Evolutionary conservation across 208 protist genomes (phyloP).

Genomic region (Leptomonas pyrrhocoris): DNA sequence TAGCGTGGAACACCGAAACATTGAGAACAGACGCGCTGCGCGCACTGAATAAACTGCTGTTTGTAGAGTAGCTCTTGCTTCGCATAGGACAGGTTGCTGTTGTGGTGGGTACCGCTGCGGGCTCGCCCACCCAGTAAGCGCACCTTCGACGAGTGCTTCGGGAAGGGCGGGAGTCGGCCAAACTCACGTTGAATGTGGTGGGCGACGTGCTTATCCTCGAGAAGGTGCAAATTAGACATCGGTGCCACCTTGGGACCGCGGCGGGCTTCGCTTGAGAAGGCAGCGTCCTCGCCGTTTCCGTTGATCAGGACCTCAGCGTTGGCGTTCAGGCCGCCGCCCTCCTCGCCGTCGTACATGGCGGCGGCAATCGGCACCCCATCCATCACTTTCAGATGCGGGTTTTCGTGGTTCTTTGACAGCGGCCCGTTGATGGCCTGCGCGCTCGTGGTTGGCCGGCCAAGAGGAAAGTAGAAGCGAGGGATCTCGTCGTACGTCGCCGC

Average conservation of each 20-base stretch:
- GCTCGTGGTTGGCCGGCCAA: slow-evolving; percentile 43
- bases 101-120: slow-evolving; percentile 21
- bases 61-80: slow-evolving; percentile 72
- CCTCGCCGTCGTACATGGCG: slow-evolving; percentile 42
- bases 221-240: slow-evolving; percentile 57
- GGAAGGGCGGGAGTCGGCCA: slow-evolving; percentile 50
- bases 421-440: slow-evolving; percentile 60
- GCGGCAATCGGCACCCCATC: slow-evolving; percentile 54
- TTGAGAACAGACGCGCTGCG: slow-evolving; percentile 77
- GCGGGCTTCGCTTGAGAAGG: slow-evolving; percentile 3
- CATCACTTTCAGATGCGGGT: slow-evolving; percentile 71
- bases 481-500: slow-evolving; percentile 71
- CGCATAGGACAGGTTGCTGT: slow-evolving; percentile 33
- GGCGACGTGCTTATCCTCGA: slow-evolving; percentile 64
- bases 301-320: slow-evolving; percentile 16
- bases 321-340: slow-evolving; percentile 15
- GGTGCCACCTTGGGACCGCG: slow-evolving; percentile 33
- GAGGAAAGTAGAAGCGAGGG: slow-evolving; percentile 87
- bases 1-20: slow-evolving; percentile 87
- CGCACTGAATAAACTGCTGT: slow-evolving; percentile 56
- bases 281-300: slow-evolving; percentile 17
- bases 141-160: slow-evolving; percentile 47
- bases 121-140: slow-evolving; percentile 39
- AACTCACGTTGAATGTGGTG: slow-evolving; percentile 79
- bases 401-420: slow-evolving; percentile 52